phyloP scores from a whole-genome alignment of 768 basidiomycete genomes.

The Tricholoma matsutake region DNA sequence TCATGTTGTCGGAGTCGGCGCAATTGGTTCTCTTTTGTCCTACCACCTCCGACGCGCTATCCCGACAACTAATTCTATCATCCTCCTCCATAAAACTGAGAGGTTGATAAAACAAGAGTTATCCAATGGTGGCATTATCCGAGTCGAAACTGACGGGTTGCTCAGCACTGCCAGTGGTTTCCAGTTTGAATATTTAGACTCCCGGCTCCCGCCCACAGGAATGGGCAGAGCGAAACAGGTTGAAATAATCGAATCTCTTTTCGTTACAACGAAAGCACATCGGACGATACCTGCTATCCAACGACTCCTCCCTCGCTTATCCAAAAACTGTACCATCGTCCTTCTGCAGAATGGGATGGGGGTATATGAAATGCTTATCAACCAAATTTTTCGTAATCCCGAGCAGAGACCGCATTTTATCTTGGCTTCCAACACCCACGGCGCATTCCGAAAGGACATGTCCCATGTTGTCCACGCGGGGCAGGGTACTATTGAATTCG shows the following conservation, averaged over 20 bases:
- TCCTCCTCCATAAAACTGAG: constrained; percentile 63
- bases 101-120: constrained; percentile 35
- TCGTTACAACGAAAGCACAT: constrained; percentile 81
- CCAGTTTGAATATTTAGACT: constrained; percentile 45
- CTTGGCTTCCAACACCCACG: constrained; percentile 79
- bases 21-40: constrained; percentile 80
- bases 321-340: constrained; percentile 73
- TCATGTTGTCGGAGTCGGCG: constrained; percentile 77
- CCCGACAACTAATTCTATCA: constrained; percentile 49
- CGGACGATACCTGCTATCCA: constrained; percentile 56
- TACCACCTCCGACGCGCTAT: constrained; percentile 70
- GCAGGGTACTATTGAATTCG: constrained; percentile 70
- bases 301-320: constrained; percentile 60
- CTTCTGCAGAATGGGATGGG: constrained; percentile 97
- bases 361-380: constrained; percentile 74
- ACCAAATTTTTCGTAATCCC: constrained; percentile 68
- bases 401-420: constrained; percentile 80
- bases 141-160: constrained; percentile 49
- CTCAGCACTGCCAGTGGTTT: constrained; percentile 42
- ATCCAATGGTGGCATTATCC: constrained; percentile 34
- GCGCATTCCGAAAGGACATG: constrained; percentile 54
- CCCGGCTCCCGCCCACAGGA: not conserved
- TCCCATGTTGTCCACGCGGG: constrained; percentile 69
- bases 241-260: constrained; percentile 64
- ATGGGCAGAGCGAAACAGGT: constrained; percentile 6